Evolutionary conservation across 352 stramenopile genomes (phyloP).

Genomic region (Phytophthora podocarpi): DNA sequence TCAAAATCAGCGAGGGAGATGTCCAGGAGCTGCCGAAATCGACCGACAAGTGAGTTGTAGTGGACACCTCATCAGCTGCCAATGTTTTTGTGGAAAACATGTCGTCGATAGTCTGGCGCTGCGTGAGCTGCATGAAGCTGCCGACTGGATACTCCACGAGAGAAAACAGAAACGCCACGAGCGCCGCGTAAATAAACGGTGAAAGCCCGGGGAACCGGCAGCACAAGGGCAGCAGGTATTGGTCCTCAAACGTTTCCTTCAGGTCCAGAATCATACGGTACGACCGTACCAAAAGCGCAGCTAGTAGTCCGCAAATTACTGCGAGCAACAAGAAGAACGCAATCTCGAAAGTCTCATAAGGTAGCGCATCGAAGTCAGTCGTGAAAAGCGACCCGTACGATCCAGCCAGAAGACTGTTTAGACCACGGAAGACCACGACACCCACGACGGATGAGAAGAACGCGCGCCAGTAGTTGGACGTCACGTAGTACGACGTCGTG

Average conservation of each 20-base stretch:
- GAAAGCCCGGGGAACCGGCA: constrained; percentile 30
- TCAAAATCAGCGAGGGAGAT: constrained; percentile 65
- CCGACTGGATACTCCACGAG: constrained; percentile 76
- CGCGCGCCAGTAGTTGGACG: constrained; percentile 88
- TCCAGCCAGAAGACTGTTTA: constrained; percentile 65
- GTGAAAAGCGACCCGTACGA: constrained; percentile 81
- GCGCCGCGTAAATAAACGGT: constrained; percentile 72
- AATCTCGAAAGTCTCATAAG: constrained; percentile 80
- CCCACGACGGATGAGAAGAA: constrained; percentile 91
- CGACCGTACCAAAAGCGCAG: constrained; percentile 75
- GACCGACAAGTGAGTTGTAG: constrained; percentile 35
- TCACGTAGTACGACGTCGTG: constrained; percentile 89
- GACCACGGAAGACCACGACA: constrained; percentile 82
- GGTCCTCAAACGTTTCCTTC: constrained; percentile 47
- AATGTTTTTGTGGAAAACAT: constrained; percentile 82
- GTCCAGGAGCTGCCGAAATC: constrained; percentile 62
- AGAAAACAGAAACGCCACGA: constrained; percentile 70
- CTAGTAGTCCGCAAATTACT: constrained; percentile 82
- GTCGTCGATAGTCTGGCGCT: constrained; percentile 85
- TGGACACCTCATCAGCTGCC: constrained; percentile 37
- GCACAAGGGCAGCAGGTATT: constrained; percentile 26
- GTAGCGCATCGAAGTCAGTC: constrained; percentile 71
- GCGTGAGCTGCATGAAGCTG: constrained; percentile 80
- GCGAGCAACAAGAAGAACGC: constrained; percentile 81
- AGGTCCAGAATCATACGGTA: constrained; percentile 57